These are phyloP conservation scores for Arxiozyma telluris DNA, from an alignment of 1,139 yeast genomes.

Conservation along the genomic window DNA sequence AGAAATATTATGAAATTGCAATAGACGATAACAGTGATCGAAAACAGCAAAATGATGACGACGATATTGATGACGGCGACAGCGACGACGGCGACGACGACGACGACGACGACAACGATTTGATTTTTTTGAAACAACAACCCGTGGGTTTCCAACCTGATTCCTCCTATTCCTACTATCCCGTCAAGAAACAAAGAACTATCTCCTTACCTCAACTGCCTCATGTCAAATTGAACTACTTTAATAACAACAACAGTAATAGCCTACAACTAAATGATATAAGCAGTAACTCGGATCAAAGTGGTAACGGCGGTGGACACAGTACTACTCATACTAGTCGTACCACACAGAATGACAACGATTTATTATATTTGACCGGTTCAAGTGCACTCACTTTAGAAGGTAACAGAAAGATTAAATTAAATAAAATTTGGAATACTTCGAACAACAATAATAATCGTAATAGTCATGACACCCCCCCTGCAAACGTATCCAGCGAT, in stretches of 20 bases:
- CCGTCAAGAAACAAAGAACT: conserved; percentile 46
- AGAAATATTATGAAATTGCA: background rate
- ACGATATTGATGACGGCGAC: too few species aligned
- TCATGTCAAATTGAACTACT: conserved; percentile 26
- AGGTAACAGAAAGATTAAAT: conserved; percentile 22
- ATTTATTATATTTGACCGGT: conserved; percentile 26
- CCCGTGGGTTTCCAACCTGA: conserved; percentile 11
- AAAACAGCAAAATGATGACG: conserved; percentile 1
- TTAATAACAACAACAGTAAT: background rate
- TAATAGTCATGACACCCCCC: background rate
- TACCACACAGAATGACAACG: conserved; percentile 24
- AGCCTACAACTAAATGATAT: background rate
- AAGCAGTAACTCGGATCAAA: too few species aligned
- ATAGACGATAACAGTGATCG: conserved; percentile 7
- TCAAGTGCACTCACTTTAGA: conserved; percentile 27
- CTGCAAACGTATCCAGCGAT: background rate
- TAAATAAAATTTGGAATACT: conserved; percentile 8
- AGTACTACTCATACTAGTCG: too few species aligned
- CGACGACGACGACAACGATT: conserved; percentile 17
- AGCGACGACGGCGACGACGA: conserved; percentile 11
- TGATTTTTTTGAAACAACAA: conserved; percentile 21
- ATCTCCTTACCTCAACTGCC: conserved; percentile 68
- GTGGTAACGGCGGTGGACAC: background rate
- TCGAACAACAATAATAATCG: background rate
- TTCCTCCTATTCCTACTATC: conserved; percentile 10